Conservation (phyloP, 352 stramenopile species). For the Achlya hypogyna region DNA sequence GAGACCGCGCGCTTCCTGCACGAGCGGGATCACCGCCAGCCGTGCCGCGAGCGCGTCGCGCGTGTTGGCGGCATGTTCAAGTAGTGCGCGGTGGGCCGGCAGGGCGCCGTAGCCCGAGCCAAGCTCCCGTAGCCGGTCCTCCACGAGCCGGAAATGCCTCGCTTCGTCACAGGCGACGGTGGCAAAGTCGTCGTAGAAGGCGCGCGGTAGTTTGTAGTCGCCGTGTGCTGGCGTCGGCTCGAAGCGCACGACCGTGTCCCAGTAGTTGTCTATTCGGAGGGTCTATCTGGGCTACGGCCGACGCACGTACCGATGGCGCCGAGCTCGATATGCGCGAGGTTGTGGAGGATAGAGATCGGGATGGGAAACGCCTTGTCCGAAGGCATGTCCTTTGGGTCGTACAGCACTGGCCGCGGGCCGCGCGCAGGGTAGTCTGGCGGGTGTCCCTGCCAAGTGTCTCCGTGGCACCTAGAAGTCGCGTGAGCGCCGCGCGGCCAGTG, state of each 20-base stretch:
- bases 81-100: constrained; percentile 50
- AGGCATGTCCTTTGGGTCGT: constrained; percentile 64
- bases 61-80: constrained; percentile 71
- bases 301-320: constrained; percentile 62
- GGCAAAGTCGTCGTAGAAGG: constrained; percentile 71
- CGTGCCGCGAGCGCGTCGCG: constrained; percentile 49
- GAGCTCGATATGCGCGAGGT: constrained; percentile 78
- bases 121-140: constrained; percentile 48
- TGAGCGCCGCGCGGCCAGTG: not conserved
- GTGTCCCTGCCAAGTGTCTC: constrained; percentile 26
- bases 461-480: not conserved
- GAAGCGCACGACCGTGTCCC: constrained; percentile 78
- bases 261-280: constrained; percentile 61
- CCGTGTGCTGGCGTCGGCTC: constrained; percentile 26
- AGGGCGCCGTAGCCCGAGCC: constrained; percentile 56
- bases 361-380: constrained; percentile 59
- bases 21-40: constrained; percentile 68
- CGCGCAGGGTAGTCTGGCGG: constrained; percentile 44
- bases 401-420: constrained; percentile 33
- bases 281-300: too few species aligned
- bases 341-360: constrained; percentile 67
- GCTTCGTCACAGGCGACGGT: constrained; percentile 61
- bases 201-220: constrained; percentile 33
- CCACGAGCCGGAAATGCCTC: constrained; percentile 71
- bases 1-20: constrained; percentile 68